These are phyloP conservation scores for Auriscalpium vulgare DNA, from an alignment of 768 basidiomycete genomes.

Conservation along the genomic window DNA sequence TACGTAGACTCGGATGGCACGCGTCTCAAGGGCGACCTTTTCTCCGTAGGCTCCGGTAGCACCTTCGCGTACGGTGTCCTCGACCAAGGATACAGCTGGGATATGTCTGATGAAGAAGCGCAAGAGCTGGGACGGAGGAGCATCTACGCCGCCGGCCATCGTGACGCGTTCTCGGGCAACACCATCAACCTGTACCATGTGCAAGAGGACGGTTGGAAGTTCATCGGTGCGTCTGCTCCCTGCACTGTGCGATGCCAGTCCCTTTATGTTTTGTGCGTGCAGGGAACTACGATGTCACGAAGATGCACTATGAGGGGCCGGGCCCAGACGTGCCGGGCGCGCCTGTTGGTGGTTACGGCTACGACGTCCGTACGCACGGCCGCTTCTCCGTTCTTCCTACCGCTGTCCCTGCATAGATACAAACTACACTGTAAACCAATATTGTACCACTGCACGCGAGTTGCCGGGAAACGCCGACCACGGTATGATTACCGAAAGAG, in stretches of 20 bases:
- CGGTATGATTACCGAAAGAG: background rate
- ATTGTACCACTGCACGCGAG: background rate
- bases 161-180: slow-evolving; percentile 95
- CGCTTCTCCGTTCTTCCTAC: slow-evolving; percentile 46
- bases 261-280: slow-evolving; percentile 6
- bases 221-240: slow-evolving; percentile 63
- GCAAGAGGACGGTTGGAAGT: slow-evolving; percentile 91
- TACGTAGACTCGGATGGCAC: slow-evolving; percentile 98
- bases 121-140: slow-evolving; percentile 89
- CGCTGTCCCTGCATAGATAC: slow-evolving; percentile 11
- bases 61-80: slow-evolving; percentile 99
- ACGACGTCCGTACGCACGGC: slow-evolving; percentile 60
- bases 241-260: background rate
- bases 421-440: background rate
- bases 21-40: slow-evolving; percentile 92
- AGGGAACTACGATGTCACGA: slow-evolving; percentile 91
- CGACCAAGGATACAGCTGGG: slow-evolving; percentile 93
- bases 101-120: slow-evolving; percentile 86
- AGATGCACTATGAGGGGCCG: slow-evolving; percentile 87
- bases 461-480: too few species aligned
- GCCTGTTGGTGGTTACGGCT: slow-evolving; percentile 68
- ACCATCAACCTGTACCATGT: slow-evolving; percentile 95
- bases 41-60: slow-evolving; percentile 96
- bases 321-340: slow-evolving; percentile 53
- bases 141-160: slow-evolving; percentile 95